A percentile compares a stretch with the other conserved stretches of the same genome.
phyloP scores from a whole-genome alignment of 768 basidiomycete genomes.

The Kwoniella mangroviensis region DNA sequence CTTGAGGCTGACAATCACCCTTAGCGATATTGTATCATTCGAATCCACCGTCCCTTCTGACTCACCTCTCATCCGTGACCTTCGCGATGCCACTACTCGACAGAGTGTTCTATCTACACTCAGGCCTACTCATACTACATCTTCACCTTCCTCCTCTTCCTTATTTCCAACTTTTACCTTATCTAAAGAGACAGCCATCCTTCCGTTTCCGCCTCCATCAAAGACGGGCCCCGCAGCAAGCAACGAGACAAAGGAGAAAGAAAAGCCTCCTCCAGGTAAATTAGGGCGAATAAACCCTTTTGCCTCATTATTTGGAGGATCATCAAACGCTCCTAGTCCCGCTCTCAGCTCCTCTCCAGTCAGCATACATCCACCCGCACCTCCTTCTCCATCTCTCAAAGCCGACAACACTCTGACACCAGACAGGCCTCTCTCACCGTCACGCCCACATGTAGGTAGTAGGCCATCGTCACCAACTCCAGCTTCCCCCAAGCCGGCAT shows the following conservation, averaged over 20 bases:
- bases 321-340: slow-evolving; percentile 55
- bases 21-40: slow-evolving; percentile 58
- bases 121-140: slow-evolving; percentile 28
- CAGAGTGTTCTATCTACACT: slow-evolving; percentile 38
- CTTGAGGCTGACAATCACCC: neutral
- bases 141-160: slow-evolving; percentile 6
- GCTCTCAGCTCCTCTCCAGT: slow-evolving; percentile 42
- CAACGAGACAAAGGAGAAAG: slow-evolving; percentile 59
- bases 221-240: slow-evolving; percentile 60
- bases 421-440: slow-evolving; percentile 28
- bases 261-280: slow-evolving; percentile 55
- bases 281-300: slow-evolving; percentile 71
- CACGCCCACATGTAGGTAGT: slow-evolving; percentile 29
- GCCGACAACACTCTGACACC: slow-evolving; percentile 17
- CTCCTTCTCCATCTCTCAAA: slow-evolving; percentile 35
- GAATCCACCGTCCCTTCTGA: slow-evolving; percentile 61
- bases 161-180: slow-evolving; percentile 57
- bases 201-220: slow-evolving; percentile 54
- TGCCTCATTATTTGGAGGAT: slow-evolving; percentile 73
- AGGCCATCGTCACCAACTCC: slow-evolving; percentile 64
- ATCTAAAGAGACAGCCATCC: slow-evolving; percentile 60
- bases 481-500: slow-evolving; percentile 61
- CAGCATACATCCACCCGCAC: slow-evolving; percentile 56
- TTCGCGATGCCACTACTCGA: slow-evolving; percentile 42
- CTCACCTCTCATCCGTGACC: slow-evolving; percentile 32